phyloP scores from a whole-genome alignment of 2,329 filamentous ascomycete species.

The Xylariaceae sp. region DNA sequence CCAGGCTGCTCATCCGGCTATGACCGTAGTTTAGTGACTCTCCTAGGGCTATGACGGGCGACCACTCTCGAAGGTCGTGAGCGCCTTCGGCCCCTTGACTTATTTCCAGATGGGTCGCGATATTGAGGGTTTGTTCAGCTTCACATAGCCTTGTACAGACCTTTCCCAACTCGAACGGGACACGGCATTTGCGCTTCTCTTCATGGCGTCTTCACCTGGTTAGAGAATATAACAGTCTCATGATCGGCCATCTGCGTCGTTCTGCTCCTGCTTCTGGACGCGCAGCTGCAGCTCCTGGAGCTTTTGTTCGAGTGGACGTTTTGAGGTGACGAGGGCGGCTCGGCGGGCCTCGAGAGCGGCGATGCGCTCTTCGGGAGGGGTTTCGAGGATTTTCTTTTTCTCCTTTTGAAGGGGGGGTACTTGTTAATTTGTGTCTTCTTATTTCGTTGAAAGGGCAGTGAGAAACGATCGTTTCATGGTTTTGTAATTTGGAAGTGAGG shows the following conservation, averaged over 20 bases:
- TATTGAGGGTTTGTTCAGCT: too few species aligned
- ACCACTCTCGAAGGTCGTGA: too few species aligned
- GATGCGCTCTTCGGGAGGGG: slow-evolving; percentile 53
- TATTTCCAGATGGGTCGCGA: too few species aligned
- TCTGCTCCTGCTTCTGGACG: slow-evolving; percentile 46
- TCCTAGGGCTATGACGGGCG: too few species aligned
- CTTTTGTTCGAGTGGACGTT: slow-evolving; percentile 50
- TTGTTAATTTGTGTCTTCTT: neutral
- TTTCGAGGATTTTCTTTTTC: slow-evolving; percentile 47
- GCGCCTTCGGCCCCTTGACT: too few species aligned
- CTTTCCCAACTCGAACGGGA: too few species aligned
- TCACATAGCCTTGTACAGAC: too few species aligned
- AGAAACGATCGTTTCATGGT: neutral
- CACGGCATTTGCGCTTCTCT: too few species aligned
- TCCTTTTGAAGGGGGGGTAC: slow-evolving; percentile 32
- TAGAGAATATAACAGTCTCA: neutral
- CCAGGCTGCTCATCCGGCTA: too few species aligned
- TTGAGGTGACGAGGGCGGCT: slow-evolving; percentile 48
- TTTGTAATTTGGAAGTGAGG: neutral
- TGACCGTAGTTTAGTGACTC: too few species aligned
- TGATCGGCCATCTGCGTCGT: neutral
- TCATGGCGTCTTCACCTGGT: too few species aligned
- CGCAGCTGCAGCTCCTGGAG: slow-evolving; percentile 49
- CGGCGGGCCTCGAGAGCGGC: slow-evolving; percentile 52
- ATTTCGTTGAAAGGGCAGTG: too few species aligned